Conservation (phyloP, 495 filamentous ascomycete species). For the Pseudevernia furfuracea region DNA sequence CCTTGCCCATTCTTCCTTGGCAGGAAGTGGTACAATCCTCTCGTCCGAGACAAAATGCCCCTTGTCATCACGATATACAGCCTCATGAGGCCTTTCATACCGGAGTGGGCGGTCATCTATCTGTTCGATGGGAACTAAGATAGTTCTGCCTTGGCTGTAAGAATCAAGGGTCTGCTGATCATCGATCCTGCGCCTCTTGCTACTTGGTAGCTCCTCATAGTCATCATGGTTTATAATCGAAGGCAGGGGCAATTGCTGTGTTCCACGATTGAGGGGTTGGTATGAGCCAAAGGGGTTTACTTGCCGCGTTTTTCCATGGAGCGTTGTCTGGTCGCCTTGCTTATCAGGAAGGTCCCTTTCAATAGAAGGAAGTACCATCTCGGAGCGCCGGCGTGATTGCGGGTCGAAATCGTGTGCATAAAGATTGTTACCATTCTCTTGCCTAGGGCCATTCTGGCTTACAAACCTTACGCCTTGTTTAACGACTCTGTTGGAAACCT, state of each 20-base stretch:
- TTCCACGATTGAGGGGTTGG: not conserved
- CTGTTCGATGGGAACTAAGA: slow-evolving; percentile 2
- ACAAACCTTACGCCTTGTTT: not conserved
- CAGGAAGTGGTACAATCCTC: slow-evolving; percentile 15
- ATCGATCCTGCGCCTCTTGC: slow-evolving; percentile 12
- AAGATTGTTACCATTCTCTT: not conserved
- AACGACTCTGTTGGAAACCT: not conserved
- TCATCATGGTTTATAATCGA: not conserved
- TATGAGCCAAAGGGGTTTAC: not conserved
- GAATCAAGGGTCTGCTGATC: not conserved
- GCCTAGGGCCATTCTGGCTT: not conserved
- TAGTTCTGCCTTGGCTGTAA: not conserved
- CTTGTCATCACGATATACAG: not conserved
- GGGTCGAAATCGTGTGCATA: not conserved
- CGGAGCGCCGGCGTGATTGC: slow-evolving; percentile 5
- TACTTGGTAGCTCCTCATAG: not conserved
- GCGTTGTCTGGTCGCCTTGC: not conserved
- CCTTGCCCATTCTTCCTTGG: slow-evolving; percentile 1
- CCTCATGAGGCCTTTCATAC: not conserved
- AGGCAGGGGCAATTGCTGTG: not conserved
- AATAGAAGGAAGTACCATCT: slow-evolving; percentile 13
- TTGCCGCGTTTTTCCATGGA: not conserved
- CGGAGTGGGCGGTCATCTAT: not conserved
- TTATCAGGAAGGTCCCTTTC: slow-evolving; percentile 5
- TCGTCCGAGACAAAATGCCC: not conserved